These are phyloP conservation scores for Lentinus tigrinus DNA, from an alignment of 768 basidiomycete species.

Conservation along the genomic window DNA sequence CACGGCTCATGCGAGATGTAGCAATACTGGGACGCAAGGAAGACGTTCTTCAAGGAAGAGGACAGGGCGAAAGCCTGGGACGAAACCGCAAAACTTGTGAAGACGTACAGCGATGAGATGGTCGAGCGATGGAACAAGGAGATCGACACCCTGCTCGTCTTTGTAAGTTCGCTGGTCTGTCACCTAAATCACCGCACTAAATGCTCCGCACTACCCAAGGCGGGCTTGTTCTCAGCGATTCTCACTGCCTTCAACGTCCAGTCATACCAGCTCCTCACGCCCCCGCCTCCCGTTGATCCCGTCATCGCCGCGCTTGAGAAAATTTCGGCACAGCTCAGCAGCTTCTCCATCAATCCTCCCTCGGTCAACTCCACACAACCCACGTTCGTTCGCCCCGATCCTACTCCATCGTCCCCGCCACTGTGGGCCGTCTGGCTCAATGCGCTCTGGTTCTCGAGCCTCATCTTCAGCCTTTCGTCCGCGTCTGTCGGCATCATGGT, in stretches of 20 bases:
- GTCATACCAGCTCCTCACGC: neutral
- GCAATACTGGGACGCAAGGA: too few relatives aligned
- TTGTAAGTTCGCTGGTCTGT: neutral
- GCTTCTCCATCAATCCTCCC: neutral
- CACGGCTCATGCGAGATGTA: too few relatives aligned
- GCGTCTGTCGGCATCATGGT: slow-evolving; percentile 11
- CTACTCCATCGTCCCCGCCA: neutral
- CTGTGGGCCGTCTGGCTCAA: slow-evolving; percentile 2
- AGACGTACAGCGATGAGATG: neutral
- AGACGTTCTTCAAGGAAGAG: neutral
- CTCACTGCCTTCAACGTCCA: slow-evolving; percentile 8
- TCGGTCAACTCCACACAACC: neutral
- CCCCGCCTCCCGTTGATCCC: neutral
- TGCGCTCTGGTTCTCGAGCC: slow-evolving; percentile 12
- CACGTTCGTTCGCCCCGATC: neutral
- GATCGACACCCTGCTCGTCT: neutral
- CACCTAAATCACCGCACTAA: too few relatives aligned
- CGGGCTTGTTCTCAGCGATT: neutral
- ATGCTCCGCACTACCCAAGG: neutral
- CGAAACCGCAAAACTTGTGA: neutral
- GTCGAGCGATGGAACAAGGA: neutral
- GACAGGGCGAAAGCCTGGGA: neutral
- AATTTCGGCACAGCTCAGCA: slow-evolving; percentile 2
- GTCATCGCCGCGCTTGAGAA: neutral
- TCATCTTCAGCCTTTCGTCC: slow-evolving; percentile 5